A percentile compares a stretch with the other conserved stretches of the same genome.
Conservation (phyloP, 805 yeast species). For the Zygoascus bituminiphila region DNA sequence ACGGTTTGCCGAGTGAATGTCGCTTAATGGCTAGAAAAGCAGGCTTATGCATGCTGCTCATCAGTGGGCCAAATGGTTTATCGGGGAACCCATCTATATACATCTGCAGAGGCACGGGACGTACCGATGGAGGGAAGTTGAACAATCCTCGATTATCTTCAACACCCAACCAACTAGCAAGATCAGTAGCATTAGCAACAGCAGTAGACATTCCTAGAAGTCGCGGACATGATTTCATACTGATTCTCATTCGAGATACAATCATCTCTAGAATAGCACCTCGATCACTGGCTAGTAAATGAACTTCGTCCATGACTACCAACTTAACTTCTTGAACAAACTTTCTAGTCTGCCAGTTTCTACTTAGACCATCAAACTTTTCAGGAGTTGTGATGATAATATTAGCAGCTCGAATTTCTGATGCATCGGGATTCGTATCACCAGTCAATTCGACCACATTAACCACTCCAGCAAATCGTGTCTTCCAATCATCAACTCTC, state of each 20-base stretch:
- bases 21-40: slow-evolving; percentile 88
- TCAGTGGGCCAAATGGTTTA: slow-evolving; percentile 53
- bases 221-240: slow-evolving; percentile 47
- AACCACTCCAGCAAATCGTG: slow-evolving; percentile 33
- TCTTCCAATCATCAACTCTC: slow-evolving; percentile 74
- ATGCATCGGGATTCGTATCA: slow-evolving; percentile 67
- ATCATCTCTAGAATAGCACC: slow-evolving; percentile 85
- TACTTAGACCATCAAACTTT: slow-evolving; percentile 79
- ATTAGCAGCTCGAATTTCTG: slow-evolving; percentile 58
- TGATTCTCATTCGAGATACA: slow-evolving; percentile 73
- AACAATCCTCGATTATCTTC: slow-evolving; percentile 49
- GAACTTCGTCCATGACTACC: slow-evolving; percentile 81
- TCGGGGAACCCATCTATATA: slow-evolving; percentile 83
- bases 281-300: slow-evolving; percentile 73
- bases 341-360: slow-evolving; percentile 74
- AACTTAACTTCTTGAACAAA: slow-evolving; percentile 69
- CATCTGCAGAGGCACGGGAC: slow-evolving; percentile 83
- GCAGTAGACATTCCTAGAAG: slow-evolving; percentile 78
- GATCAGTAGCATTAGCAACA: slow-evolving; percentile 75
- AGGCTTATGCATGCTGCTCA: slow-evolving; percentile 86
- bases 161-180: slow-evolving; percentile 80
- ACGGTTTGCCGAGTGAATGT: slow-evolving; percentile 81
- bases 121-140: slow-evolving; percentile 72
- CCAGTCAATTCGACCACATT: slow-evolving; percentile 74
- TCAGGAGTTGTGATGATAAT: slow-evolving; percentile 79